Evolutionary conservation across 495 filamentous ascomycete species (phyloP), one percentile per base, ranked within the genome.

Genomic region (Neurospora tetrasperma): DNA sequence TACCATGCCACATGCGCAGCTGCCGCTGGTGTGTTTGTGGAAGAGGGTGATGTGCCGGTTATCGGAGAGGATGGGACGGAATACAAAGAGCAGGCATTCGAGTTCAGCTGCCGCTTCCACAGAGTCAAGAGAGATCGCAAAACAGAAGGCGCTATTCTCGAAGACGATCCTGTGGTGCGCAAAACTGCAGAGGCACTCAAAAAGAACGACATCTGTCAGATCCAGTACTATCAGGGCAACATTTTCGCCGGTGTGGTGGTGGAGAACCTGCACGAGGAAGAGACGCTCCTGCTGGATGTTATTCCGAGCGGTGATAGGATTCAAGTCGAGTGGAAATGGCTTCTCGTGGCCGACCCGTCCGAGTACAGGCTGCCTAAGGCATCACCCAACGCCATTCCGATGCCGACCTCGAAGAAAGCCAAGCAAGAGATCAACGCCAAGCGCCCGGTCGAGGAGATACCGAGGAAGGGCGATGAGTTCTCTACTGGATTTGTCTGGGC

Each of bases 1-100:
- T 99, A 97, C 80, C 96, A 99, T 81, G 93, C 94, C 3, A 98
- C 94, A 16, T 99, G 96, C 78, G 95, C 96, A 3, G 90, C 92
- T 31, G 88, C 94, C 18, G 96, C 95, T 54, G 96, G 96, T 46
- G 94, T 98, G 10, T 89, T 94, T 75, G 91, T 97, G 54, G 95
- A 99, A 78, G 88, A 92, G 78, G 93, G 91, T 16, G 87, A 91
- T 38, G 89, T 95, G 68, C 91, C 92, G 0, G 92, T 95, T n/a
- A 93, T 94, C 79, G 92, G 90, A 40, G 93, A 97, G 74, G 95
- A 98, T 80, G 93, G 93, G 3, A 92, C 89, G 10, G 93, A 97
- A 78, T 97, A 98, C 81, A 92, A 91, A 72, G 87, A 95, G 69
- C 91, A 92, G 71, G 94, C 90, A 31, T 93, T 95, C 76, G 94